phyloP scores from a whole-genome alignment of 768 basidiomycete genomes.

The Pilatotrama ljubarskyi region DNA sequence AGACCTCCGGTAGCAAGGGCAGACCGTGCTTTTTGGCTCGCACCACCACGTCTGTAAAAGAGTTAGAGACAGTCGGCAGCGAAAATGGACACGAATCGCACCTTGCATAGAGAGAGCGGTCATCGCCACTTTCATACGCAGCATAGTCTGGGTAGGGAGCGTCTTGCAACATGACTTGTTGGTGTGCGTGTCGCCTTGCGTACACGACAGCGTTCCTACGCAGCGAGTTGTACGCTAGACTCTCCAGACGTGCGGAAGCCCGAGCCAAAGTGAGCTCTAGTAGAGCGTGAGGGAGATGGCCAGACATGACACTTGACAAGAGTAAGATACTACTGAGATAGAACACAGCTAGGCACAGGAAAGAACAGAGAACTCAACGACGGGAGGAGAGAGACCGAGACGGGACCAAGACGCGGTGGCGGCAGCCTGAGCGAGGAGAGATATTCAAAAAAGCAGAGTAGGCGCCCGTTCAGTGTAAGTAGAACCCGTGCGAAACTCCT shows the following conservation, averaged over 20 bases:
- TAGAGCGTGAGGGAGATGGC: slow-evolving; percentile 21
- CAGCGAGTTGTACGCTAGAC: neutral
- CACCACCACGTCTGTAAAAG: neutral
- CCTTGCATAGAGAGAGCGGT: slow-evolving; percentile 12
- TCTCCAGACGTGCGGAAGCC: slow-evolving; percentile 15
- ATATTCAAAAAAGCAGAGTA: neutral
- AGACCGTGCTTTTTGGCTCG: neutral
- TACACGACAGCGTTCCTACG: neutral
- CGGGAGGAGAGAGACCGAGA: too few species aligned
- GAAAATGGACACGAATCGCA: neutral
- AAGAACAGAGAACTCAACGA: too few species aligned
- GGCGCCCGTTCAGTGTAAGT: too few species aligned
- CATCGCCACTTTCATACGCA: neutral
- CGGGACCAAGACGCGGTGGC: too few species aligned
- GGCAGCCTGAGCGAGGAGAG: too few species aligned
- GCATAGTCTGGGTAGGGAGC: neutral
- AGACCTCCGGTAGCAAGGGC: neutral
- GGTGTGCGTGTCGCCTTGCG: neutral
- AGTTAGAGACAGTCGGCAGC: neutral
- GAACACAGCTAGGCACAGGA: too few species aligned
- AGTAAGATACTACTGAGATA: too few species aligned
- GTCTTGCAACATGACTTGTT: neutral
- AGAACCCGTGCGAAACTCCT: too few species aligned
- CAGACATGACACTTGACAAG: slow-evolving; percentile 6
- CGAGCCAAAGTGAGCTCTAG: slow-evolving; percentile 22